Percentiles rank a stretch among this genome's conserved stretches.
Evolutionary conservation across 139 green algal species (phyloP).

Genomic region (Prasinococcaceae sp.): DNA sequence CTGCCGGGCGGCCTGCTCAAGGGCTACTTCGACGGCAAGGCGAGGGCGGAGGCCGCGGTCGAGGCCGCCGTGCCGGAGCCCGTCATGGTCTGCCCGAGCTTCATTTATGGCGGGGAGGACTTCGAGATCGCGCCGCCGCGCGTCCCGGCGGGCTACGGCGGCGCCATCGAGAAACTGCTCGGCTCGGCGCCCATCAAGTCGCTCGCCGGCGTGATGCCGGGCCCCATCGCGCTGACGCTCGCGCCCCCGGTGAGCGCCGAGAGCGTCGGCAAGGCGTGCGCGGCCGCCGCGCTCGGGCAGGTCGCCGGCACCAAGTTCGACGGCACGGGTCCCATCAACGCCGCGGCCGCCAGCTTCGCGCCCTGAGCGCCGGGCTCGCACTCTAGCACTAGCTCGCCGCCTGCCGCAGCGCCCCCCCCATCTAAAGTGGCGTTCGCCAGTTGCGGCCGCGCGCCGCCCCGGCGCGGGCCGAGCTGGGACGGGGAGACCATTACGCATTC

Average conservation of each 20-base stretch:
- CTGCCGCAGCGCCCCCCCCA: too few relatives aligned
- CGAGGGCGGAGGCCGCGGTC: not conserved
- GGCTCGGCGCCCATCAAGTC: not conserved
- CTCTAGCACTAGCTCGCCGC: too few relatives aligned
- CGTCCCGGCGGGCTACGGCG: slow-evolving; percentile 5
- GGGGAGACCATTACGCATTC: too few relatives aligned
- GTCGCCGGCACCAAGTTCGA: too few relatives aligned
- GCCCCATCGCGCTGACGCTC: slow-evolving; percentile 8
- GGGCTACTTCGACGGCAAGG: slow-evolving; percentile 12
- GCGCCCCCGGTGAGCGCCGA: slow-evolving; percentile 7
- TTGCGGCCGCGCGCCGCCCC: too few relatives aligned
- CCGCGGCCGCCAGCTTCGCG: too few relatives aligned
- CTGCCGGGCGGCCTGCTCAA: not conserved
- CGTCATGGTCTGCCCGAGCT: slow-evolving; percentile 6
- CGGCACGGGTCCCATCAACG: too few relatives aligned
- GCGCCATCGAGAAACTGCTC: not conserved
- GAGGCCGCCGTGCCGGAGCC: not conserved
- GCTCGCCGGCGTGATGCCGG: not conserved
- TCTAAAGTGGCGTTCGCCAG: too few relatives aligned
- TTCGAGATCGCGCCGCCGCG: slow-evolving; percentile 7
- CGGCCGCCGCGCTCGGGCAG: too few relatives aligned
- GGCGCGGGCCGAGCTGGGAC: too few relatives aligned
- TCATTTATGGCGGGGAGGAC: slow-evolving; percentile 11
- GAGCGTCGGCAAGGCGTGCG: too few relatives aligned
- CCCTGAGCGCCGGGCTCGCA: too few relatives aligned